phyloP scores from a whole-genome alignment of 805 yeast genomes.

The Schwanniomyces pseudopolymorphus region DNA sequence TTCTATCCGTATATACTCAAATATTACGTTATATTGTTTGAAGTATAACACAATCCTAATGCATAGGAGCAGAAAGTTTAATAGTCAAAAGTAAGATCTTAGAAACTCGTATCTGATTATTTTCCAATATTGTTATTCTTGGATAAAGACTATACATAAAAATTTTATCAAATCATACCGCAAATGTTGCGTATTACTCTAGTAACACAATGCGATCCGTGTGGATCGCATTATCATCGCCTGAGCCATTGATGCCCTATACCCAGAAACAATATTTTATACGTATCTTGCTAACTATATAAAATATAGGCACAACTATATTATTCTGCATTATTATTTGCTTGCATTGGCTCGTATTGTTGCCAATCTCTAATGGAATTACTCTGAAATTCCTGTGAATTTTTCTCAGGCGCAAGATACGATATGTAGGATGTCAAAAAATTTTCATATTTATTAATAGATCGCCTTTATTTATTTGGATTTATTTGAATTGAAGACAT shows the following conservation, averaged over 20 bases:
- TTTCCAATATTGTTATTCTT: neutral
- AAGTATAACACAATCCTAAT: too few species aligned
- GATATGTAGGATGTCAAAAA: neutral
- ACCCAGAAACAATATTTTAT: neutral
- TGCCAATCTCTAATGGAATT: neutral
- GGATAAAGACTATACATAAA: neutral
- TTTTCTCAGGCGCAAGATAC: neutral
- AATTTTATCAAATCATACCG: neutral
- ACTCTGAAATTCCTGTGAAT: neutral
- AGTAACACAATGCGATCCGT: neutral
- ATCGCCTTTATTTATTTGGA: too few species aligned
- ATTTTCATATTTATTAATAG: neutral
- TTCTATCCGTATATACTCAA: too few species aligned
- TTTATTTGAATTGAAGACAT: too few species aligned
- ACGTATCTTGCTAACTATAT: too few species aligned
- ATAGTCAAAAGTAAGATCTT: neutral
- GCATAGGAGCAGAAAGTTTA: neutral
- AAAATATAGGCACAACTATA: neutral
- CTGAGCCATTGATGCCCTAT: neutral
- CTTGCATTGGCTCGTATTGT: neutral
- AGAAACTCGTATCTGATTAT: neutral
- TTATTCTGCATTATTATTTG: neutral
- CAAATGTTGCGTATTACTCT: neutral
- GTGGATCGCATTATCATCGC: neutral
- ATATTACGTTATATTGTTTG: too few species aligned